phyloP scores from a whole-genome alignment of 176 grass and related monocot genomes.

The Zizania latifolia region DNA sequence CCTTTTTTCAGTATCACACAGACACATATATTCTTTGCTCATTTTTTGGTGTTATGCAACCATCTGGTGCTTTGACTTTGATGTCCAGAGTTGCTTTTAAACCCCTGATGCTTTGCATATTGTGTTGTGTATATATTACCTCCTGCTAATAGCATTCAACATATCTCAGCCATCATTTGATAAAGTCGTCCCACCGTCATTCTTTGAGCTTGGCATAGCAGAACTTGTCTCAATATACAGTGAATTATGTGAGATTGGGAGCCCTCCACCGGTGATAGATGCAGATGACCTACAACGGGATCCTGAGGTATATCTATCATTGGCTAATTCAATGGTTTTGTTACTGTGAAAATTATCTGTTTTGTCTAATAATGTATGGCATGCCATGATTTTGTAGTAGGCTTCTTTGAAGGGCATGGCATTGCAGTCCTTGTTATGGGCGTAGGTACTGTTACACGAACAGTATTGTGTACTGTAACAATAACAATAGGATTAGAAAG shows the following conservation, averaged over 20 bases:
- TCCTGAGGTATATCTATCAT: slow-evolving; percentile 60
- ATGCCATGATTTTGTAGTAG: neutral
- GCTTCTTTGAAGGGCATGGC: slow-evolving; percentile 5
- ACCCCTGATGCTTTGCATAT: neutral
- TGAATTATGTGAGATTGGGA: slow-evolving; percentile 71
- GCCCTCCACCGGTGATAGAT: slow-evolving; percentile 81
- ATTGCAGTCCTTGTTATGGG: slow-evolving; percentile 20
- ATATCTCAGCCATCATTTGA: slow-evolving; percentile 77
- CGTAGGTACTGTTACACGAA: too few relatives aligned
- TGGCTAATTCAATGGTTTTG: neutral
- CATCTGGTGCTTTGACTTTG: neutral
- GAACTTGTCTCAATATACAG: slow-evolving; percentile 84
- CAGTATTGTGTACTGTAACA: too few relatives aligned
- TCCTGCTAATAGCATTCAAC: slow-evolving; percentile 23
- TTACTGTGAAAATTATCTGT: neutral
- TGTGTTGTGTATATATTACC: neutral
- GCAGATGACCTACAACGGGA: slow-evolving; percentile 77
- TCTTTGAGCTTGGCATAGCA: slow-evolving; percentile 86
- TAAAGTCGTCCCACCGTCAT: slow-evolving; percentile 72
- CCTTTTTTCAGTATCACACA: neutral
- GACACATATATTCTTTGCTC: neutral
- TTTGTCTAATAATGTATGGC: neutral
- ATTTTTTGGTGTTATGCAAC: neutral
- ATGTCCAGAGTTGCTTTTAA: neutral
- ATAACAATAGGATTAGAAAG: too few relatives aligned